These are phyloP conservation scores for Venturia carpophila DNA, from an alignment of 2,329 filamentous ascomycete species.

Conservation along the genomic window DNA sequence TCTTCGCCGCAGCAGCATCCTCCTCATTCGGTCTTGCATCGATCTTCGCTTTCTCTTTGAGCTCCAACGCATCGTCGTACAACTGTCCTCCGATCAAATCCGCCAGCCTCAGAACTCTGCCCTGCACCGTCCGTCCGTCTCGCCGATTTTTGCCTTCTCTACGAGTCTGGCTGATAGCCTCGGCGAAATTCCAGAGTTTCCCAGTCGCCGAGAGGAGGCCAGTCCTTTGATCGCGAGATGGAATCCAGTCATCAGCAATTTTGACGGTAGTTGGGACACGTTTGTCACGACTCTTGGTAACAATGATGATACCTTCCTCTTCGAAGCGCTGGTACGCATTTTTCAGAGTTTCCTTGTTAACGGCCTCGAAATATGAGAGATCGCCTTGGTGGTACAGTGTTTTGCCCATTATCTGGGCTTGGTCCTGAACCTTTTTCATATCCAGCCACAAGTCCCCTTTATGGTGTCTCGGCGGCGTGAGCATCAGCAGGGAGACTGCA, in stretches of 20 bases:
- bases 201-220: constrained; percentile 61
- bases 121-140: constrained; percentile 85
- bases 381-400: constrained; percentile 97
- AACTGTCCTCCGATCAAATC: constrained; percentile 64
- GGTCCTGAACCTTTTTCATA: constrained; percentile 67
- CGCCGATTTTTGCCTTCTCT: constrained; percentile 91
- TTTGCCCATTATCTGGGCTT: constrained; percentile 81
- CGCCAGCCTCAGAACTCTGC: constrained; percentile 67
- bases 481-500: constrained; percentile 76
- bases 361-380: constrained; percentile 92
- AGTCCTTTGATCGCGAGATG: constrained; percentile 54
- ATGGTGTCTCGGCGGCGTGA: constrained; percentile 60
- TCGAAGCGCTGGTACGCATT: constrained; percentile 85
- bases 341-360: constrained; percentile 95
- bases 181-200: constrained; percentile 83
- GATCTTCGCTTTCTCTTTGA: constrained; percentile 13
- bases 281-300: constrained; percentile 62
- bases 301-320: constrained; percentile 79
- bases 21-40: constrained; percentile 17
- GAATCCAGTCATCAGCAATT: constrained; percentile 67
- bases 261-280: constrained; percentile 51
- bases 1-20: constrained; percentile 8
- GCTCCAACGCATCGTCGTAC: constrained; percentile 44
- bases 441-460: constrained; percentile 63
- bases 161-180: constrained; percentile 72